Percentiles rank a stretch among this genome's conserved stretches.
phyloP scores from a whole-genome alignment of 176 grass and related monocot genomes.

The Musa troglodytarum region DNA sequence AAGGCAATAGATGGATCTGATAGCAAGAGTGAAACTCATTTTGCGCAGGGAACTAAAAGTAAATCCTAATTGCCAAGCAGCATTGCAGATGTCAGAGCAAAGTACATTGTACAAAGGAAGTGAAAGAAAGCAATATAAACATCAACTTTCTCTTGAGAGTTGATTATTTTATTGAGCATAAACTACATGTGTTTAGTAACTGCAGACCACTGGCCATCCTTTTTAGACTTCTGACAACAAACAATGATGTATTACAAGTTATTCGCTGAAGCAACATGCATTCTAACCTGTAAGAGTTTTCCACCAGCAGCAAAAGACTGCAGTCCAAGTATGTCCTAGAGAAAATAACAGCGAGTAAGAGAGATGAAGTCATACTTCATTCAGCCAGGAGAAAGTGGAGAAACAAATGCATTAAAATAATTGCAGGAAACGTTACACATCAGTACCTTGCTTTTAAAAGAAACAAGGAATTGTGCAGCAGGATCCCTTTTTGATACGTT shows the following conservation, averaged over 20 bases:
- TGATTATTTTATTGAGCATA: neutral
- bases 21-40: too few relatives aligned
- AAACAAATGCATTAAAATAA: conserved; percentile 14
- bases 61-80: neutral
- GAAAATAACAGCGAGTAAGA: conserved; percentile 1
- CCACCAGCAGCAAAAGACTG: conserved; percentile 86
- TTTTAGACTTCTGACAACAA: neutral
- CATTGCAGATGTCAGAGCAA: neutral
- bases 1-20: too few relatives aligned
- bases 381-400: conserved; percentile 7
- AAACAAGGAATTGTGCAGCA: conserved; percentile 87
- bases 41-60: neutral
- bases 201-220: neutral
- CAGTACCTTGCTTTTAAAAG: conserved; percentile 62
- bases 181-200: neutral
- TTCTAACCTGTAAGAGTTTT: conserved; percentile 79
- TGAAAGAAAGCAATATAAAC: neutral
- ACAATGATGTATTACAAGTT: neutral
- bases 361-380: neutral
- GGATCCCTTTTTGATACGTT: conserved; percentile 86
- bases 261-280: neutral
- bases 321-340: conserved; percentile 77
- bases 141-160: neutral
- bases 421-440: conserved; percentile 18
- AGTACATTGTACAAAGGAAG: neutral